These are phyloP conservation scores for Tricholoma bakamatsutake DNA, from an alignment of 768 basidiomycete species.

Conservation along the genomic window DNA sequence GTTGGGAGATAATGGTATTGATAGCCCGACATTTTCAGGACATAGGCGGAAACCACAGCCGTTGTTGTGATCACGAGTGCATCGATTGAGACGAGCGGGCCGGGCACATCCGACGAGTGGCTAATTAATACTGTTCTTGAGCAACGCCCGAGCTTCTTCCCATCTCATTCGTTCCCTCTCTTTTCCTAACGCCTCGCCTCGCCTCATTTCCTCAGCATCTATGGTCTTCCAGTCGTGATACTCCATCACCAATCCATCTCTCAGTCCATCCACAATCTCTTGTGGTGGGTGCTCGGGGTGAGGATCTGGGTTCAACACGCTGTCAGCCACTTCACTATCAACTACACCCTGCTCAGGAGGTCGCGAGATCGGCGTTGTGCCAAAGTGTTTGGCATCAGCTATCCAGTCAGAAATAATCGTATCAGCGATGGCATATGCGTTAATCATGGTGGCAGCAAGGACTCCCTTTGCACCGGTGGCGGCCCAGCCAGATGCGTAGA, in stretches of 20 bases:
- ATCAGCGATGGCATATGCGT: conserved; percentile 79
- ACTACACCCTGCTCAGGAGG: conserved; percentile 6
- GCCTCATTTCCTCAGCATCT: conserved; percentile 62
- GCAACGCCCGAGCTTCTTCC: conserved; percentile 39
- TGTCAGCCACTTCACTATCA: conserved; percentile 8
- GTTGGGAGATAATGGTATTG: not conserved
- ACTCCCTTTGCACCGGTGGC: conserved; percentile 89
- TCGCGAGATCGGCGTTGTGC: conserved; percentile 5
- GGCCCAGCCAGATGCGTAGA: conserved; percentile 96
- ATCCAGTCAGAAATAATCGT: conserved; percentile 56
- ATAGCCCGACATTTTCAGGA: not conserved
- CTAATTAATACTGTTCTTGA: not conserved
- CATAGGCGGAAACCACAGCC: not conserved
- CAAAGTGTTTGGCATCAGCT: conserved; percentile 1
- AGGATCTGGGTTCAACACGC: conserved; percentile 31
- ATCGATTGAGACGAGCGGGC: not conserved
- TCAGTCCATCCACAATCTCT: conserved; percentile 38
- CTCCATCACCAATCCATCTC: conserved; percentile 41
- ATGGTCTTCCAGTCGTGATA: conserved; percentile 75
- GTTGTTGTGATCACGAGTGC: not conserved
- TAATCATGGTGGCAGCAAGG: conserved; percentile 87
- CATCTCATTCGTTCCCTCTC: conserved; percentile 76
- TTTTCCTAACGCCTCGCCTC: conserved; percentile 54
- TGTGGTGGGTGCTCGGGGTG: conserved; percentile 42
- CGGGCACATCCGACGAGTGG: not conserved